Base-by-base conservation (phyloP, 371 early-diverging fungal species). In the Vairimorpha necatrix region DNA sequence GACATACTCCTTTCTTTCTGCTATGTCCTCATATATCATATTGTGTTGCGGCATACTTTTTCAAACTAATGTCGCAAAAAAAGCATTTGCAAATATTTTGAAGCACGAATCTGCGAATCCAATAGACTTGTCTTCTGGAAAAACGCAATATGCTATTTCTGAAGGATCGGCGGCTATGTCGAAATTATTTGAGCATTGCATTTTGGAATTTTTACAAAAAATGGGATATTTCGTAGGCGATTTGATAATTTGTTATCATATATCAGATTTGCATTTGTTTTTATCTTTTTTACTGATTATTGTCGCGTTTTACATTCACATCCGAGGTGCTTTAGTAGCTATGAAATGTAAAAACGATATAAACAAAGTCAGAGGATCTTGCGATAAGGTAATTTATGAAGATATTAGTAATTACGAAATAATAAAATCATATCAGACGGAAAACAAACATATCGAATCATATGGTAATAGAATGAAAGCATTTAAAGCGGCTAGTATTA, bases 381-480 rank as follows among this genome's bases (percentile, higher is more conserved):
- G 62, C 54, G 77, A 65, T 47, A 77, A 68, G 32, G 42, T n/a
- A 4, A 60, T 81, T 0, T 53, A 77, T 38, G 81, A 81, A 53
- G 36, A 62, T 42, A 48, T 81, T 14, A 34, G n/a, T 0, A 81
- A 81, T 50, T 36, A 38, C 20, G 74, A 71, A 32, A 50, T 63
- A 2, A 72, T 81, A 60, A 36, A 42, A 56, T 26, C 61, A 16
- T 60, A 14, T 33, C 68, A 68, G 22, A 80, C 76, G 33, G 76
- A 80, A 58, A n/a, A 66, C 11, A 26, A 30, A 38, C 75, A 80
- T 38, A 61, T 38, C 2, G 13, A 0, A 14, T 22, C 1, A 4
- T 80, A 69, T 46, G 36, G 34, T 11, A 38, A 46, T 7, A 62
- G 67, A 34, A 20, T 79, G 13, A 53, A 36, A 11, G 26, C 47